Conservation (phyloP, 768 basidiomycete genomes). For the Phanerodontia chrysosporium region DNA sequence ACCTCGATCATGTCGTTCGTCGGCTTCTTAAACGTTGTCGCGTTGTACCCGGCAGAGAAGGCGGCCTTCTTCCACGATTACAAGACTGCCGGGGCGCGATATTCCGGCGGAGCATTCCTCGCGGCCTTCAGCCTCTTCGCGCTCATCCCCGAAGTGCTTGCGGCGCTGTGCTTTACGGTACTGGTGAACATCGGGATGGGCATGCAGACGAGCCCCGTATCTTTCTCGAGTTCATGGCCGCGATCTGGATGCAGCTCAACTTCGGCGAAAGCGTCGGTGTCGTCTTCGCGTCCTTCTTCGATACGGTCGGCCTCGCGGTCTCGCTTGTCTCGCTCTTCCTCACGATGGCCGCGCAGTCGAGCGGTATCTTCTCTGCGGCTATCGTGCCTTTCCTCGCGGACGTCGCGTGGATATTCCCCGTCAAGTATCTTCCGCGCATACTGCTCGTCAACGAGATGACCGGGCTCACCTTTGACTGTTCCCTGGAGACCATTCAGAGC, state of each 20-base stretch:
- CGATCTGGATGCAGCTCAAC: background rate
- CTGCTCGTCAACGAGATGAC: background rate
- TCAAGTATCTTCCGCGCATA: background rate
- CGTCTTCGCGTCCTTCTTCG: background rate
- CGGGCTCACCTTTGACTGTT: background rate
- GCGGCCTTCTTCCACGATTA: background rate
- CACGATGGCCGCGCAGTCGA: background rate
- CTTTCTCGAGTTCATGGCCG: background rate
- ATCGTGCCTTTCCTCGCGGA: background rate
- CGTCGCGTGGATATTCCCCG: background rate
- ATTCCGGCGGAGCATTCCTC: background rate
- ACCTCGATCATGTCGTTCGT: background rate
- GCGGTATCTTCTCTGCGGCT: background rate
- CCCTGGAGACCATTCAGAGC: background rate
- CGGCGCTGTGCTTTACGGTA: background rate
- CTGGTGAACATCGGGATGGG: background rate
- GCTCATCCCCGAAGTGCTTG: background rate
- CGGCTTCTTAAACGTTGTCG: background rate
- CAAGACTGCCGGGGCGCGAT: background rate
- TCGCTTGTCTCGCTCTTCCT: background rate
- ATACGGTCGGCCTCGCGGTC: background rate
- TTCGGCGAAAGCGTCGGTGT: background rate
- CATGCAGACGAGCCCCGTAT: background rate
- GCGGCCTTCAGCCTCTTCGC: background rate
- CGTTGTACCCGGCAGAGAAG: background rate